Conservation (phyloP, 139 green algal genomes). For the Haematococcus lacustris region DNA sequence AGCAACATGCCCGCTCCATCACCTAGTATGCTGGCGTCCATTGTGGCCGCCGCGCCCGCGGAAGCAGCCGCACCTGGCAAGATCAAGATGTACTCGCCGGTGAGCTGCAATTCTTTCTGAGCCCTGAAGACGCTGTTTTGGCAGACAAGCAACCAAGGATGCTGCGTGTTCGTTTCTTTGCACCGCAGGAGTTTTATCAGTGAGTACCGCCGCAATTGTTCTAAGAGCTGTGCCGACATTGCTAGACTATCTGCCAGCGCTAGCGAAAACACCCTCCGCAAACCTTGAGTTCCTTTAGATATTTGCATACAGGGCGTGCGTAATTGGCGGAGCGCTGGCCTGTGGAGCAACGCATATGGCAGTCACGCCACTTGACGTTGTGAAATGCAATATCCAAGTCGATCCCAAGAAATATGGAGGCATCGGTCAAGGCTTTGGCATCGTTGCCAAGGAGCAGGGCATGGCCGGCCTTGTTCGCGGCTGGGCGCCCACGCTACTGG, state of each 20-base stretch:
- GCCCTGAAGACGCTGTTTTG: background rate
- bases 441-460: slow-evolving; percentile 59
- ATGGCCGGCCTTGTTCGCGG: slow-evolving; percentile 62
- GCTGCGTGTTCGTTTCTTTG: background rate
- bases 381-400: slow-evolving; percentile 88
- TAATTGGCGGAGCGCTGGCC: slow-evolving; percentile 46
- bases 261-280: background rate
- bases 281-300: background rate
- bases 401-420: slow-evolving; percentile 58
- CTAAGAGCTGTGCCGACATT: background rate
- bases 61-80: slow-evolving; percentile 24
- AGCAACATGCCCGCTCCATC: background rate
- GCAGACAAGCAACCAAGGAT: background rate
- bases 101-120: background rate
- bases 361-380: slow-evolving; percentile 86
- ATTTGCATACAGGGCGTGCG: slow-evolving; percentile 46
- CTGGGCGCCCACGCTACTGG: slow-evolving; percentile 76
- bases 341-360: slow-evolving; percentile 58
- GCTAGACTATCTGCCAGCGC: background rate
- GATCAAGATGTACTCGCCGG: slow-evolving; percentile 58
- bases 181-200: slow-evolving; percentile 59
- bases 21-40: background rate
- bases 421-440: slow-evolving; percentile 62
- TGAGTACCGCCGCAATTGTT: background rate
- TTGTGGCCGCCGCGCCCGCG: slow-evolving; percentile 37